These are phyloP conservation scores for Tricholoma bakamatsutake DNA, from an alignment of 768 basidiomycete genomes.

Conservation along the genomic window DNA sequence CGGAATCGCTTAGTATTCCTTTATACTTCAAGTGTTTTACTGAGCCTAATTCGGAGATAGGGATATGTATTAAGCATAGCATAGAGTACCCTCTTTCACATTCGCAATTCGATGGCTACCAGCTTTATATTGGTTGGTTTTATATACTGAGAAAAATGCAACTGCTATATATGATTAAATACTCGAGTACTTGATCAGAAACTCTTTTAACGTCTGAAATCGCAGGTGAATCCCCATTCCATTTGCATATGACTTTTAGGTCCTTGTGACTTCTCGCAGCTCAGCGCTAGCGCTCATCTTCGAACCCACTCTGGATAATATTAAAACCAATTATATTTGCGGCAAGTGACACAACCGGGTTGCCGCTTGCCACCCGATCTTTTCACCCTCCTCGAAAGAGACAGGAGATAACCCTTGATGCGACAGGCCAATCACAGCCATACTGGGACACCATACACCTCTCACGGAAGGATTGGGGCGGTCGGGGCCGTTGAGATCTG, in stretches of 20 bases:
- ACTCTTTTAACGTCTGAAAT: not conserved
- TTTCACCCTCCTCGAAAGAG: constrained; percentile 4
- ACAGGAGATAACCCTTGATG: not conserved
- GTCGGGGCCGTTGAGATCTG: constrained; percentile 2
- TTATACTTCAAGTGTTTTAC: not conserved
- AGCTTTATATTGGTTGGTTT: too few species aligned
- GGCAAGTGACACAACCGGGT: constrained; percentile 7
- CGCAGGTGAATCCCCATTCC: not conserved
- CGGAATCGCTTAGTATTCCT: not conserved
- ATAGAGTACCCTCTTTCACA: not conserved
- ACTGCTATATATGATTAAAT: not conserved
- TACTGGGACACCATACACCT: constrained; percentile 11
- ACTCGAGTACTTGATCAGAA: not conserved
- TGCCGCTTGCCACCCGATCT: constrained; percentile 7
- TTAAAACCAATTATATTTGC: not conserved
- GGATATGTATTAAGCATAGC: not conserved
- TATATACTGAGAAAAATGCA: not conserved
- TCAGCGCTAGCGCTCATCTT: not conserved
- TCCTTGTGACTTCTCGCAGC: not conserved
- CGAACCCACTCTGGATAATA: not conserved
- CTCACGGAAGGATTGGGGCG: constrained; percentile 4
- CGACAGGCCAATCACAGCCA: constrained; percentile 10
- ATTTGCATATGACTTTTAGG: not conserved
- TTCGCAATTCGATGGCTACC: not conserved
- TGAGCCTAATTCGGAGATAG: not conserved